Base-by-base conservation (phyloP, 2,329 filamentous ascomycete genomes). In the Venturia nashicola region DNA sequence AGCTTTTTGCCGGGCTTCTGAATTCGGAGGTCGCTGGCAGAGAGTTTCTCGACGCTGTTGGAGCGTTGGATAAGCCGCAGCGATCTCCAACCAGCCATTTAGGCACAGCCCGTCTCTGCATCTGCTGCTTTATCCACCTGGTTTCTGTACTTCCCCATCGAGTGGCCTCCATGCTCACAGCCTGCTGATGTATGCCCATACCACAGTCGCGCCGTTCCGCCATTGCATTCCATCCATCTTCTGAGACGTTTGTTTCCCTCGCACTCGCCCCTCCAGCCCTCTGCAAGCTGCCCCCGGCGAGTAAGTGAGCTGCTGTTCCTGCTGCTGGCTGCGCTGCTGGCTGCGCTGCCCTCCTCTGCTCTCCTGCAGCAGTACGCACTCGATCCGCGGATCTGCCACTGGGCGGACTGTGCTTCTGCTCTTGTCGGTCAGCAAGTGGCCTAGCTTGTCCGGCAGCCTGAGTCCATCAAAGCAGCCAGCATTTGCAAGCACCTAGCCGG, bases 371-470 rank as follows among this genome's bases (percentile, higher is more conserved):
- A 62, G 60, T 43, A 57, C 51, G 60, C 60, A 34, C 48, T 55
- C 48, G 5, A 55, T 42, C 32, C 40, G 27, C 27, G 27, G 39
- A 62, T 48, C 42, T 39, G 44, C 60, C 60, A 62, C 60, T 9
- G 6, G 32, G 60, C 60, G 60, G 60, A 32, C 44, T 62, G 60
- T 62, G 60, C 60, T 57, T 57, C 51, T n/a, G 51, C 60, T 39
- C 39, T 46, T 62, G 60, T 62, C 60, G 60, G 60, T 62, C 60
- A 62, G 60, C 60, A 48, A 62, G 60, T 34, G 44, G 32, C 60
- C 60, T 62, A 46, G 60, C 60, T 16, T 23, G 18, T 57, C 51
- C 51, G 51, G 51, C 16, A 57, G 34, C 34, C 36, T 39, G 36
- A 61, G 59, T 44, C 60, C 44, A 23, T 48, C 42, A 23, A 42